Percentiles rank a stretch among this genome's conserved stretches.
phyloP scores from a whole-genome alignment of 108 stramenopile genomes.

The Skeletonema costatum region DNA sequence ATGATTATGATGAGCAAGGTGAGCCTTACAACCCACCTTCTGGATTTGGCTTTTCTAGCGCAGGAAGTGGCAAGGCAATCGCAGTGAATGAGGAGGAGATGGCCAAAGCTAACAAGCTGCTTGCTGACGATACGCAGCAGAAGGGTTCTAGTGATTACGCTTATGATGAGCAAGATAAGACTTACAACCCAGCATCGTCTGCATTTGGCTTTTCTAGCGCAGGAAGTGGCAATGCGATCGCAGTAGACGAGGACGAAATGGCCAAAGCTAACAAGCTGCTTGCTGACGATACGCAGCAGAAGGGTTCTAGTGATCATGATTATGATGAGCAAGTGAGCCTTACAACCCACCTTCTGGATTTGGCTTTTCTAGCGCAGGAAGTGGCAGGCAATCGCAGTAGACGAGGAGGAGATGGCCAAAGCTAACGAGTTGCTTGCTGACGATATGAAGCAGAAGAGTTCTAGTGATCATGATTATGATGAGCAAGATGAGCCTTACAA shows the following conservation, averaged over 20 bases:
- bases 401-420: neutral
- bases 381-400: neutral
- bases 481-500: neutral
- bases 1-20: constrained; percentile 1
- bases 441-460: neutral
- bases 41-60: constrained; percentile 4
- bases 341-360: neutral
- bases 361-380: neutral
- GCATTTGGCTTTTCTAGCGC: constrained; percentile 35
- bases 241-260: constrained; percentile 33
- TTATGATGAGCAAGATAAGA: neutral
- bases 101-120: constrained; percentile 1
- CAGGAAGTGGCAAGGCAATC: constrained; percentile 5
- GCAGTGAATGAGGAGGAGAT: constrained; percentile 4
- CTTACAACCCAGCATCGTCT: neutral
- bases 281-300: neutral
- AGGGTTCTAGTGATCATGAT: too few relatives aligned
- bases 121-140: neutral
- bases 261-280: constrained; percentile 30
- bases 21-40: neutral
- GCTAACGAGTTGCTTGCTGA: neutral
- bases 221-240: constrained; percentile 19
- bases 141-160: neutral
- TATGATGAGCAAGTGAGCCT: too few relatives aligned
- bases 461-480: constrained; percentile 8